phyloP scores from a whole-genome alignment of 2,329 filamentous ascomycete genomes.

The Aspergillus nomiae region DNA sequence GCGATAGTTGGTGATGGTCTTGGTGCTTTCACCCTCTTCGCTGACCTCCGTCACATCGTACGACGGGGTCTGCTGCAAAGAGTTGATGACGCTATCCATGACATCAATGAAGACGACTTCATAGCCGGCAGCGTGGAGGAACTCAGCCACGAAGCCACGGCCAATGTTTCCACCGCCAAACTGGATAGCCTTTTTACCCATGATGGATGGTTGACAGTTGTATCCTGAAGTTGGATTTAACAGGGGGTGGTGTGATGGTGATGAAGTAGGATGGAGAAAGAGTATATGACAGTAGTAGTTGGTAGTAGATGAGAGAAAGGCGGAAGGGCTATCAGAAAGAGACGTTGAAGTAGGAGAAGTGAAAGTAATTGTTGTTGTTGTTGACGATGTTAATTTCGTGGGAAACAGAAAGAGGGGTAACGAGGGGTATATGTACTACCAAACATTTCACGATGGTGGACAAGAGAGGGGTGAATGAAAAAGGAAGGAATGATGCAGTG shows the following conservation, averaged over 20 bases:
- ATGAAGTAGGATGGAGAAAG: constrained; percentile 2
- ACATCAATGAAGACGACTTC: constrained; percentile 97
- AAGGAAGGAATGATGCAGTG: constrained; percentile 6
- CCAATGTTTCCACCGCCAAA: constrained; percentile 87
- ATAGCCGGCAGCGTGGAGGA: constrained; percentile 92
- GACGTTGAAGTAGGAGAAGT: not conserved
- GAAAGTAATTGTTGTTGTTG: not conserved
- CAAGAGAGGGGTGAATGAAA: constrained; percentile 5
- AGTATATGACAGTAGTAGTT: not conserved
- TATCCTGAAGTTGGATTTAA: not conserved
- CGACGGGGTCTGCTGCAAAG: constrained; percentile 71
- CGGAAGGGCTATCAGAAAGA: not conserved
- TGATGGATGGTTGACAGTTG: constrained; percentile 22
- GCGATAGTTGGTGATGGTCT: constrained; percentile 90
- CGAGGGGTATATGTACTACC: constrained; percentile 20
- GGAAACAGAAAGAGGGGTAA: constrained; percentile 7
- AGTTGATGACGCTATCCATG: constrained; percentile 77
- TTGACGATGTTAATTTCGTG: not conserved
- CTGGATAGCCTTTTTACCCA: constrained; percentile 72
- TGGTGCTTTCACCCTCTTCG: constrained; percentile 75
- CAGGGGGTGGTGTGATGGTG: not conserved
- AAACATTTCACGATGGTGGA: not conserved
- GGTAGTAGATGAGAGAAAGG: not conserved
- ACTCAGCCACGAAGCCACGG: constrained; percentile 84
- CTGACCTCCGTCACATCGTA: constrained; percentile 96